These are phyloP conservation scores for Picea engelmannii DNA, from an alignment of 83 land plant species.

Conservation along the genomic window DNA sequence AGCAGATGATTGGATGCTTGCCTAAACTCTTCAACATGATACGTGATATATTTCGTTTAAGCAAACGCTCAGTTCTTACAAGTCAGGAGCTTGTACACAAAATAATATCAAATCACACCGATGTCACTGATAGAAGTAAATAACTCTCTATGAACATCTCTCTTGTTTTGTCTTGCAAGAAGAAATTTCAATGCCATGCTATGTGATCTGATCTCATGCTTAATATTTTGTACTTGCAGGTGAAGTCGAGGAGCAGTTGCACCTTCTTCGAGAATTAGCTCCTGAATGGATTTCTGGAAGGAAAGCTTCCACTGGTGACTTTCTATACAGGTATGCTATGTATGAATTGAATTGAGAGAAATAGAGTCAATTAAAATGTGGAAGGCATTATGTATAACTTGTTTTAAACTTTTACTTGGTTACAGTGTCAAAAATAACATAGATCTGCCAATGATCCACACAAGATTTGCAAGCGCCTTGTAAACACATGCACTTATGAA, in stretches of 20 bases:
- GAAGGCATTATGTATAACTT: too few relatives aligned
- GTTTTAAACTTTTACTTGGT: too few relatives aligned
- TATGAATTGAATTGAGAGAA: too few relatives aligned
- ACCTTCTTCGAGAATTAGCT: conserved; percentile 39
- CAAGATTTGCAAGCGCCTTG: too few relatives aligned
- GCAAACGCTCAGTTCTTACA: conserved; percentile 61
- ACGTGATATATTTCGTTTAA: conserved; percentile 68
- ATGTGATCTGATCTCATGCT: neutral
- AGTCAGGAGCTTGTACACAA: conserved; percentile 71
- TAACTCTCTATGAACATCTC: neutral
- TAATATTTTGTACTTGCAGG: conserved; percentile 19
- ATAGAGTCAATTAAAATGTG: too few relatives aligned
- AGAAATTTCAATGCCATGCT: neutral
- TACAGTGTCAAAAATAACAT: too few relatives aligned
- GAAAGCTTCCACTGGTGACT: conserved; percentile 42
- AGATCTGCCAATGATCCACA: too few relatives aligned
- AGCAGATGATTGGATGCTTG: conserved; percentile 61
- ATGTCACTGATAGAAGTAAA: conserved; percentile 69
- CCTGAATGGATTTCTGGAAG: conserved; percentile 66
- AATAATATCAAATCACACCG: conserved; percentile 42
- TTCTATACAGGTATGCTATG: conserved; percentile 29
- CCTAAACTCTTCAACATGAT: conserved; percentile 82
- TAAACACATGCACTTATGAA: too few relatives aligned
- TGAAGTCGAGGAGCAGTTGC: conserved; percentile 57
- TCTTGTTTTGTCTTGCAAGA: neutral